Evolutionary conservation across 1,139 yeast genomes (phyloP), one percentile per base, ranked within the genome.

Genomic region (Pneumocystis oryctolagi): DNA sequence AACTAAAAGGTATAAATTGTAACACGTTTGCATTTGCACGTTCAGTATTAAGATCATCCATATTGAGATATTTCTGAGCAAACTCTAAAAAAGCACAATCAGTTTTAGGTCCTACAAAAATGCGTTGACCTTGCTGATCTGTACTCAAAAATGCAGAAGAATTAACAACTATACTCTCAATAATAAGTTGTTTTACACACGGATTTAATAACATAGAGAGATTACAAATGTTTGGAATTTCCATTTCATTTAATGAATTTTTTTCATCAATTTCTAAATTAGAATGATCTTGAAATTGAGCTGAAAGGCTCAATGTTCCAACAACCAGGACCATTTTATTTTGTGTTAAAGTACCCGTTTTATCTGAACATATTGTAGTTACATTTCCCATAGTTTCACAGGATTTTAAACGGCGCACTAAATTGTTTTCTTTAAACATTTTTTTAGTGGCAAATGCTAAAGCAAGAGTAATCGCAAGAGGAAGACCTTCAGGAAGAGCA

Each of bases 381-480:
- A 97, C 98, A 59, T 96, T 90, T 60, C 98, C 98, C 97, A 94
- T 92, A 20, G 96, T 92, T 75, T 94, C 98, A 79, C 98, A 92
- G 57, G 96, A 85, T 70, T 84, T 84, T 68, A 94, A 79, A 14
- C 89, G 96, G 70, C 98, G 82, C 18, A 92, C 98, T 70, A 92
- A 78, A 72, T 90, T 92, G 69, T 95, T 95, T 73, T 92, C 96
- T 73, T 87, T 88, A 32, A 96, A 92, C 98, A 92, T 92, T 76
- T 97, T 82, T 9, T 96, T 89, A 5, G 98, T 92, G 4, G 98
- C 97, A 77, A 92, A 92, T 0, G 98, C 98, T 70, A 92, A 79
- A 53, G 82, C 78, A 59, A 80, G 76, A 55, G 84, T 80, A 64
- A 81, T 75, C 28, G 82, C 83, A 62, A 81, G 79, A 61, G 83